Conservation (phyloP, 768 basidiomycete species). For the Pleurotus djamor region DNA sequence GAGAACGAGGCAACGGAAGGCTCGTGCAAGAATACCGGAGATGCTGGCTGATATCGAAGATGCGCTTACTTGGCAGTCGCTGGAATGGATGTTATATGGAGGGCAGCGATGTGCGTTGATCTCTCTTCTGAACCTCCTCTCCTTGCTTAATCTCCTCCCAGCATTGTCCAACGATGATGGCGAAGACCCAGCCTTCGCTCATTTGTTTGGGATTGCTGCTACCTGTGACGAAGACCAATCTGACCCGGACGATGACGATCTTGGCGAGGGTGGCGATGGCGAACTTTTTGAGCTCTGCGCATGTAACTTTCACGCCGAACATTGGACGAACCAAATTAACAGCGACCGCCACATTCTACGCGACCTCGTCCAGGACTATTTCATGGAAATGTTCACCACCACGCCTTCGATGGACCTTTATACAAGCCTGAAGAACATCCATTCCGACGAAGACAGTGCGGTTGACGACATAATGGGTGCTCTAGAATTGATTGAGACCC, state of each 20-base stretch:
- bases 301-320: constrained; percentile 37
- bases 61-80: constrained; percentile 44
- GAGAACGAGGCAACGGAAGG: constrained; percentile 27
- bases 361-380: constrained; percentile 38
- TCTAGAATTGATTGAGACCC: constrained; percentile 38
- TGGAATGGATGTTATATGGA: constrained; percentile 55
- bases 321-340: constrained; percentile 49
- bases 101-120: constrained; percentile 38
- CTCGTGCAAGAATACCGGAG: constrained; percentile 34
- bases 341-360: constrained; percentile 38
- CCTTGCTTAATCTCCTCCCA: background rate
- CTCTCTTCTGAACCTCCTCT: constrained; percentile 2
- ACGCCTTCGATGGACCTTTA: constrained; percentile 48
- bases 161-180: background rate
- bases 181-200: constrained; percentile 3
- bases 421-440: constrained; percentile 35
- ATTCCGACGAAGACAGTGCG: constrained; percentile 23
- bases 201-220: constrained; percentile 6
- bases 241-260: constrained; percentile 20
- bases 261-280: constrained; percentile 28
- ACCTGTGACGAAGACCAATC: constrained; percentile 18
- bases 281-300: constrained; percentile 18
- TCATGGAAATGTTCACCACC: constrained; percentile 47
- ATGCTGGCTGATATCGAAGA: constrained; percentile 62
- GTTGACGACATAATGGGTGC: constrained; percentile 30